Percentiles rank a stretch among this genome's conserved stretches.
These are phyloP conservation scores for Tilletia caries DNA, from an alignment of 1,284 basidiomycete species.

Conservation along the genomic window DNA sequence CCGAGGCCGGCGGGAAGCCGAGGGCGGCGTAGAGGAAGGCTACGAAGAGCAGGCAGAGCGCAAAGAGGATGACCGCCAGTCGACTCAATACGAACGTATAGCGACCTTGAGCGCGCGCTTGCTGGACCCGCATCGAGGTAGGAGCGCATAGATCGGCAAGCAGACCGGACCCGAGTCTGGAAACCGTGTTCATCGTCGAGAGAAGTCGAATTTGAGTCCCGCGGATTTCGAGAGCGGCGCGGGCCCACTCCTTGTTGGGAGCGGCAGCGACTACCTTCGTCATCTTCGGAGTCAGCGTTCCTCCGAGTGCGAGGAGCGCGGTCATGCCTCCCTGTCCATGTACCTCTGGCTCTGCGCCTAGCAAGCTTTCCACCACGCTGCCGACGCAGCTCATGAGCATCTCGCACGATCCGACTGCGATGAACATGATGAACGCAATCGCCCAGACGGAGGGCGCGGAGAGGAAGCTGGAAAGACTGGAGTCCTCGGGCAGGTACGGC, in stretches of 20 bases:
- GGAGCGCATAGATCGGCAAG: constrained; percentile 16
- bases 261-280: background rate
- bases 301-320: background rate
- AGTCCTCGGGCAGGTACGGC: constrained; percentile 8
- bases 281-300: background rate
- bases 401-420: constrained; percentile 23
- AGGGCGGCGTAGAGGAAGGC: constrained; percentile 19
- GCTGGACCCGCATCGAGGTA: background rate
- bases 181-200: constrained; percentile 23
- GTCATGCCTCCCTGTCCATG: background rate
- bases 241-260: constrained; percentile 3
- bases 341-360: constrained; percentile 1
- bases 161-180: constrained; percentile 23
- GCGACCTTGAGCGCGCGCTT: background rate
- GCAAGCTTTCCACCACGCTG: constrained; percentile 20
- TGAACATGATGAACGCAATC: constrained; percentile 22
- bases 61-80: constrained; percentile 21
- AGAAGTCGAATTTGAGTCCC: constrained; percentile 13
- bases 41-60: constrained; percentile 13
- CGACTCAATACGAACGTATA: constrained; percentile 14
- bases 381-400: constrained; percentile 28
- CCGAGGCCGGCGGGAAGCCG: background rate
- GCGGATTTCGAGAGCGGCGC: constrained; percentile 11
- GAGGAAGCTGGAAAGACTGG: constrained; percentile 9
- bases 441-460: constrained; percentile 19